A percentile compares a stretch with the other conserved stretches of the same genome.
phyloP scores from a whole-genome alignment of 2,329 filamentous ascomycete species.

The Aspergillus amoenus region DNA sequence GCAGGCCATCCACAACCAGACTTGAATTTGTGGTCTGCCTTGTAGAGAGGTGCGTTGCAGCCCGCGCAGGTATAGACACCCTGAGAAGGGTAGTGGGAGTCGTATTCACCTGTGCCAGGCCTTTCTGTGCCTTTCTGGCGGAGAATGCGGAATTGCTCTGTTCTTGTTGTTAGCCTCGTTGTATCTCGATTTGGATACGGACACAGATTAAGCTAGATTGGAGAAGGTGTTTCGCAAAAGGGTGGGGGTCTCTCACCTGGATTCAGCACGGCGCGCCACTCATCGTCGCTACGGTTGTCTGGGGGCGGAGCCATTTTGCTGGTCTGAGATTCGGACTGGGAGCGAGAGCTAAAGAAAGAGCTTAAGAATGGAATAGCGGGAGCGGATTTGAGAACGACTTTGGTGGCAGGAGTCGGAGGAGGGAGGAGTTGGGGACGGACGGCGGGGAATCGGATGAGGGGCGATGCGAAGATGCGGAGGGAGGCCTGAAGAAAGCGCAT shows the following conservation, averaged over 20 bases:
- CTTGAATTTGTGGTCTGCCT: slow-evolving; percentile 90
- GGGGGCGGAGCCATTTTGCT: slow-evolving; percentile 60
- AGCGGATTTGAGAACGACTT: slow-evolving; percentile 60
- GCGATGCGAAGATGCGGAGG: slow-evolving; percentile 21
- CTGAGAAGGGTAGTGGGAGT: slow-evolving; percentile 74
- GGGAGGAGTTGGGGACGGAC: slow-evolving; percentile 16
- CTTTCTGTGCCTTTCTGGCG: slow-evolving; percentile 89
- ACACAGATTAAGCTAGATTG: neutral
- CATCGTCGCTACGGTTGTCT: slow-evolving; percentile 74
- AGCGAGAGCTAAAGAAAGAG: slow-evolving; percentile 68
- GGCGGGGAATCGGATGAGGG: slow-evolving; percentile 22
- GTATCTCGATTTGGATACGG: neutral
- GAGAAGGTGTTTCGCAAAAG: neutral
- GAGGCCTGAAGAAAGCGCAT: slow-evolving; percentile 26
- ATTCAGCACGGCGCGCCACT: slow-evolving; percentile 85
- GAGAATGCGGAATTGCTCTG: slow-evolving; percentile 96
- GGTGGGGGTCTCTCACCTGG: slow-evolving; percentile 53
- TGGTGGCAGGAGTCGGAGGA: slow-evolving; percentile 29
- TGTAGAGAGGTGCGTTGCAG: slow-evolving; percentile 87
- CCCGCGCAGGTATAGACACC: slow-evolving; percentile 87
- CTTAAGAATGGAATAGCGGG: slow-evolving; percentile 76
- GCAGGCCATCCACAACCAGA: slow-evolving; percentile 97
- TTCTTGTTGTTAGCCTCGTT: neutral
- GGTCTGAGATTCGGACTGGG: slow-evolving; percentile 41
- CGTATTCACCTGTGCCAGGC: slow-evolving; percentile 75